Conservation (phyloP, 2,329 filamentous ascomycete genomes). For the Hypomyces perniciosus region DNA sequence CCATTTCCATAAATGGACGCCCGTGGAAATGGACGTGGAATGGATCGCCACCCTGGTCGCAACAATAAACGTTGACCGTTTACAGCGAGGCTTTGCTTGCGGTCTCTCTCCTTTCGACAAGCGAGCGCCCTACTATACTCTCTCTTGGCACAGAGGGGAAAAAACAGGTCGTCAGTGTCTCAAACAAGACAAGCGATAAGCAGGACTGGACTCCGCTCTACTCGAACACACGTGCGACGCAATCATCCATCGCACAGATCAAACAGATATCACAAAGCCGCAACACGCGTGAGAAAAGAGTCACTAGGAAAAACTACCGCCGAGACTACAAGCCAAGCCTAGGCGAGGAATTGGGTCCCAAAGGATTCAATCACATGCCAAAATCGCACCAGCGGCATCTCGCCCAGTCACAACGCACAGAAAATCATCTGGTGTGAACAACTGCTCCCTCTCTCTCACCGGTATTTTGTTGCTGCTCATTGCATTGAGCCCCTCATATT, state of each 20-base stretch:
- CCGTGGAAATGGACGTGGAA: too few species aligned
- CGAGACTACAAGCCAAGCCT: background rate
- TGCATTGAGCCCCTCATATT: background rate
- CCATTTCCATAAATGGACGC: too few species aligned
- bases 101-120: background rate
- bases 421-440: conserved; percentile 7
- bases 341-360: background rate
- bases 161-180: conserved; percentile 4
- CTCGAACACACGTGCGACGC: conserved; percentile 8
- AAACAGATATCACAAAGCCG: background rate
- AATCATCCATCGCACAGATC: conserved; percentile 1
- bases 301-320: background rate
- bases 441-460: background rate
- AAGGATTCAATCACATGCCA: background rate
- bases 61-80: background rate
- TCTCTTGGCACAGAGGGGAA: background rate
- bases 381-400: background rate
- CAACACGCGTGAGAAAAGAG: background rate
- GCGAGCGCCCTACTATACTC: background rate
- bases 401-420: background rate
- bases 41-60: too few species aligned
- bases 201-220: conserved; percentile 3
- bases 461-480: background rate
- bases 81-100: background rate
- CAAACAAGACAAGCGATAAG: conserved; percentile 3